phyloP scores from a whole-genome alignment of 441 rosid genomes.

The Macaranga tanarius region DNA sequence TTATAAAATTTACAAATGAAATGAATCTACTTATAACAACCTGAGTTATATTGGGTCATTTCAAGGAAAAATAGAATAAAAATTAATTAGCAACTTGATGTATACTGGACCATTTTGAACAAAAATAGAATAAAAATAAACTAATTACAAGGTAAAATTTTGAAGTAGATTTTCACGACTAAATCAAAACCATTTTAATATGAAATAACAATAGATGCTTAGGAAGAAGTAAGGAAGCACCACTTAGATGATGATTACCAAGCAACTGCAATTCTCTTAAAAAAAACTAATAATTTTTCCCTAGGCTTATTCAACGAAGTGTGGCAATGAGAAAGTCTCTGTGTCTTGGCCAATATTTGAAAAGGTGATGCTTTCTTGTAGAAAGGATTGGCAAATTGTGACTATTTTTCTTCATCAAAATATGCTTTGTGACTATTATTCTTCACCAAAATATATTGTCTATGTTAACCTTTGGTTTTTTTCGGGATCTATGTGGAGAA shows the following conservation, averaged over 20 bases:
- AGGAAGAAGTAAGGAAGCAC: neutral
- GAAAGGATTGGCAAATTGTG: neutral
- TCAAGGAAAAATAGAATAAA: neutral
- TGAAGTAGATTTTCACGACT: neutral
- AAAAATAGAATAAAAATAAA: neutral
- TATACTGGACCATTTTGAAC: neutral
- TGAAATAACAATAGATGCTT: neutral
- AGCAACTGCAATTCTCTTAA: neutral
- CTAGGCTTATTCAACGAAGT: neutral
- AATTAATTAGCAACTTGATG: neutral
- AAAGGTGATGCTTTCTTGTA: neutral
- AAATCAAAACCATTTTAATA: neutral
- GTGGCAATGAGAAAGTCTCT: neutral
- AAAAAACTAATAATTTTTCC: neutral
- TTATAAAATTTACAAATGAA: conserved; percentile 5
- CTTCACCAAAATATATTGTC: too few relatives aligned
- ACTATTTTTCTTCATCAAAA: neutral
- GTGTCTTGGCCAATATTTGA: neutral
- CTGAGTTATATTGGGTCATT: neutral
- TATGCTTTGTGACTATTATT: too few relatives aligned
- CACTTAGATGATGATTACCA: too few relatives aligned
- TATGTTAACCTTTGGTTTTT: too few relatives aligned
- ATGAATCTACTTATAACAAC: neutral
- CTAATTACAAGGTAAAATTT: neutral
- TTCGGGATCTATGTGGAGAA: too few relatives aligned